phyloP scores from a whole-genome alignment of 2,329 filamentous ascomycete species.

The Chalaropsis ovoidea region DNA sequence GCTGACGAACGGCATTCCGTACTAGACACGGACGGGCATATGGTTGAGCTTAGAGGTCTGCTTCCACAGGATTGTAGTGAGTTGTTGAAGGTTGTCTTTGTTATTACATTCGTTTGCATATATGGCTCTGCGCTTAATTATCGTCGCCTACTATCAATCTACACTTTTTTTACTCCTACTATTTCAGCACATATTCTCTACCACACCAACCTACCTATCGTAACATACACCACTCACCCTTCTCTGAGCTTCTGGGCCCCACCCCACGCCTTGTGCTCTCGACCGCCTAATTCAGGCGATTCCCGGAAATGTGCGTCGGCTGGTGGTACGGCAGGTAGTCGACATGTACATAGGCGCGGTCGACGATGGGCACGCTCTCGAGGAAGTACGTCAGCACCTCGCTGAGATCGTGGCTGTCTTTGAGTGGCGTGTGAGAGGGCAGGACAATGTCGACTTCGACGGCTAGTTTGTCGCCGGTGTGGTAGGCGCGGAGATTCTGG shows the following conservation, averaged over 20 bases:
- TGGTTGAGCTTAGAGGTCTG: too few species aligned
- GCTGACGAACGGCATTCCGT: constrained; percentile 93
- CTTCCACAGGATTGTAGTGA: too few species aligned
- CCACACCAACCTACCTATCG: background rate
- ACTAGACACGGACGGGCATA: constrained; percentile 42
- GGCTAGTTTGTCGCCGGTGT: constrained; percentile 74
- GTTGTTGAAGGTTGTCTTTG: too few species aligned
- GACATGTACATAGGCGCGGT: constrained; percentile 59
- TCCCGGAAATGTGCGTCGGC: constrained; percentile 44
- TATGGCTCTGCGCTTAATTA: constrained; percentile 10
- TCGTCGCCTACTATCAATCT: background rate
- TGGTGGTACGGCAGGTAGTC: constrained; percentile 54
- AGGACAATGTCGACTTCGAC: constrained; percentile 75
- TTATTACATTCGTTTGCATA: constrained; percentile 11
- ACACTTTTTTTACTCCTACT: background rate
- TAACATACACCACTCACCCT: background rate
- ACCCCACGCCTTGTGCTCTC: background rate
- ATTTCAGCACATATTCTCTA: background rate
- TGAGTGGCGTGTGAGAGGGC: constrained; percentile 61
- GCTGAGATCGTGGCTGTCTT: constrained; percentile 69
- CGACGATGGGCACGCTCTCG: constrained; percentile 71
- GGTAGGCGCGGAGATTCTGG: constrained; percentile 74
- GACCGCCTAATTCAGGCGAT: constrained; percentile 18
- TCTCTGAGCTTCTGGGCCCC: background rate
- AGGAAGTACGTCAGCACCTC: constrained; percentile 75